Conservation (phyloP, 2,329 filamentous ascomycete genomes). For the Claviceps monticola region DNA sequence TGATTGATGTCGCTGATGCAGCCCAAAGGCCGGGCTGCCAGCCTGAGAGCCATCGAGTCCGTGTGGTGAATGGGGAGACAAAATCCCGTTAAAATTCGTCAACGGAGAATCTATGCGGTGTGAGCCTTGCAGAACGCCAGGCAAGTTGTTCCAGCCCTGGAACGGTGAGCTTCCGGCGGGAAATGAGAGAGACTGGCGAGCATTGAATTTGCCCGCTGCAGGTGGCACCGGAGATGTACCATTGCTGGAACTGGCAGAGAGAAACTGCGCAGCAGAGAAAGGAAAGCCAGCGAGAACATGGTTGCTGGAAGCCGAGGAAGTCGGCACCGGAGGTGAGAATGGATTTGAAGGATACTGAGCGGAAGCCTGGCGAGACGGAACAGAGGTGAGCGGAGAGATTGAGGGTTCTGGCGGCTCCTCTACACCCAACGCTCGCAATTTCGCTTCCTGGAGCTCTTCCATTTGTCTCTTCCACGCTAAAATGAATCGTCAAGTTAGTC, state of each 20-base stretch:
- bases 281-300: slow-evolving; percentile 40
- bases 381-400: slow-evolving; percentile 51
- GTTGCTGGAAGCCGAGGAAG: slow-evolving; percentile 64
- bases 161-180: slow-evolving; percentile 52
- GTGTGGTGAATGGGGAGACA: slow-evolving; percentile 53
- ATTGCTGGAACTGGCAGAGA: slow-evolving; percentile 48
- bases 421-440: slow-evolving; percentile 77
- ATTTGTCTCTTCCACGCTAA: slow-evolving; percentile 64
- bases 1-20: slow-evolving; percentile 45
- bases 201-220: slow-evolving; percentile 45
- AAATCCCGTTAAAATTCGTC: slow-evolving; percentile 35
- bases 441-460: slow-evolving; percentile 73
- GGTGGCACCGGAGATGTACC: slow-evolving; percentile 62
- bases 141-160: slow-evolving; percentile 47
- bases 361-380: slow-evolving; percentile 54
- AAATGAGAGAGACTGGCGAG: slow-evolving; percentile 59
- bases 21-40: slow-evolving; percentile 26
- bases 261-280: slow-evolving; percentile 43
- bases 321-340: slow-evolving; percentile 72
- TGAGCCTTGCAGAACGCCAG: slow-evolving; percentile 37
- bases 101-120: slow-evolving; percentile 51
- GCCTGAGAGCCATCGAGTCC: slow-evolving; percentile 35
- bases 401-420: slow-evolving; percentile 52
- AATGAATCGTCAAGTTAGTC: slow-evolving; percentile 7
- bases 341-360: slow-evolving; percentile 62